Base-by-base conservation (phyloP, 305 asterid species). In the Petunia hybrid region DNA sequence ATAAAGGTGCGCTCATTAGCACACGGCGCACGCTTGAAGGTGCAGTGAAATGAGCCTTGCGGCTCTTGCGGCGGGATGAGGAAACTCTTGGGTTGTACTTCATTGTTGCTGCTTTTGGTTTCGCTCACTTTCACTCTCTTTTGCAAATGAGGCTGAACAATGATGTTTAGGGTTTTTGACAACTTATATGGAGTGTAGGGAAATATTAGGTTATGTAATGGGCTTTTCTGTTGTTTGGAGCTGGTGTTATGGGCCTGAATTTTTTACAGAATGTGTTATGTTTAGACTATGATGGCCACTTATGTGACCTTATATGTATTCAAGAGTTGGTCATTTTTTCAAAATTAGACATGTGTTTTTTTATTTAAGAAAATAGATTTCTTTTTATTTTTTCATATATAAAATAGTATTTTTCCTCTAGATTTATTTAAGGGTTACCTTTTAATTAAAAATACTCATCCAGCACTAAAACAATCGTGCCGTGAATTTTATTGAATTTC, bases 31-130 rank as follows among this genome's bases (percentile, higher is more conserved):
- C 89, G 88, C 93, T 90, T 5, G 98, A 92, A 10, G 97, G 98
- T 43, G 97, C 96, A 14, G 96, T 90, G 93, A 94, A 94, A 61
- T 94, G 97, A 2, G 97, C 95, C 90, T 94, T 94, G 12, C 98
- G 90, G 87, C 87, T 90, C 93, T 94, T 94, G 84, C 98, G 92
- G 59, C 97, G 93, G 82, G 98, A 91, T 42, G 95, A 91, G 64
- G 98, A 88, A 36, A 93, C 97, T 6, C 95, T 83, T 0, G 96
- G 95, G 8, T 92, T 94, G 87, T 83, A 92, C 92, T 91, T 94
- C 98, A 94, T 92, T 59, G 79, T 90, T 79, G 88, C 84, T 64
- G 77, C 73, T 60, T 45, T 65, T 64, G 77, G 76, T 60, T 45
- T 65, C 51, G 6, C 74, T 36, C 53, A 4, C 75, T 14, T 65